These are phyloP conservation scores for Vaccinium corymbosum DNA, from an alignment of 148 eudicot genomes.

Conservation along the genomic window DNA sequence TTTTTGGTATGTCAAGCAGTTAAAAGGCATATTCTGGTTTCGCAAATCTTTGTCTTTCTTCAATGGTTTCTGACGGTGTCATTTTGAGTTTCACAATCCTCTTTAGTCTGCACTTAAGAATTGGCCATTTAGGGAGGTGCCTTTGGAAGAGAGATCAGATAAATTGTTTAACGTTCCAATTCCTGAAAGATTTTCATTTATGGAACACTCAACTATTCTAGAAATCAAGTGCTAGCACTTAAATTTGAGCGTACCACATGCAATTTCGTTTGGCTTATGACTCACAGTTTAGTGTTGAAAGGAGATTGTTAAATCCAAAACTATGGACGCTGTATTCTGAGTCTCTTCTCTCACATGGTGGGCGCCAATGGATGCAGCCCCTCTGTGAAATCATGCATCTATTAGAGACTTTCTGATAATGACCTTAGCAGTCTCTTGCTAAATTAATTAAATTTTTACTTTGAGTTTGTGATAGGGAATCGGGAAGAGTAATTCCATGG, in stretches of 20 bases:
- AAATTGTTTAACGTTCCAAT: slow-evolving; percentile 1
- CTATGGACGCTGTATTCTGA: not conserved
- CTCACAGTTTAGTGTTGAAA: not conserved
- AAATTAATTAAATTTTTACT: not conserved
- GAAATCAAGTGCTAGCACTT: not conserved
- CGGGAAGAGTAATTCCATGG: too few relatives aligned
- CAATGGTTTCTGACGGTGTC: not conserved
- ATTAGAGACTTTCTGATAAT: not conserved
- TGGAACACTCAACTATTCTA: not conserved
- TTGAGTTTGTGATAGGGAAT: not conserved
- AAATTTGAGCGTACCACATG: not conserved
- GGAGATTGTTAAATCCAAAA: not conserved
- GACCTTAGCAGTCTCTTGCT: not conserved
- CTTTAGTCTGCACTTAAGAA: not conserved
- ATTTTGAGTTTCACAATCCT: not conserved
- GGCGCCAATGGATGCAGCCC: not conserved
- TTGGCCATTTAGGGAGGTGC: not conserved
- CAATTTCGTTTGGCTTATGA: not conserved
- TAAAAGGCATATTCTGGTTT: not conserved
- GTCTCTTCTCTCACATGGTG: not conserved
- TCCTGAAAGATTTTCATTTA: not conserved
- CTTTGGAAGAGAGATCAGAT: not conserved
- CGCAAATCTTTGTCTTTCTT: not conserved
- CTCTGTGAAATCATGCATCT: not conserved
- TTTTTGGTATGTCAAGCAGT: not conserved